Base-by-base conservation (phyloP, 1,284 basidiomycete genomes). In the Sporisorium scitamineum region DNA sequence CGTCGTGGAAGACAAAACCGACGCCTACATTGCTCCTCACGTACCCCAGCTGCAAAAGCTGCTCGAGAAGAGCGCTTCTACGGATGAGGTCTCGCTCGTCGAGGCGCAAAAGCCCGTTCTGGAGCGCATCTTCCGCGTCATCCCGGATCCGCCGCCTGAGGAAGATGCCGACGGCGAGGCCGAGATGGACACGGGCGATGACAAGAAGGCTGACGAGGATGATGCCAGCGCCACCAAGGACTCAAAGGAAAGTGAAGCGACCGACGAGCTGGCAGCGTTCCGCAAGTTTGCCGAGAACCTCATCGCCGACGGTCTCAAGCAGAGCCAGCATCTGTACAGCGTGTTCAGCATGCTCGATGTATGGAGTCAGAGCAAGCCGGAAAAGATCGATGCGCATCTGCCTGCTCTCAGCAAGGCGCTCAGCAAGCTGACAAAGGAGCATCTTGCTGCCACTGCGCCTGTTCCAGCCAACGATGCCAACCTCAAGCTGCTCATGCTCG, bases 311-410 rank as follows among this genome's bases (percentile, higher is more conserved):
- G 93, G 92, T 34, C 87, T 96, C n/a, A 89, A 90, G 56, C 91
- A 90, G 63, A 90, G 89, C 20, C 90, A 88, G n/a, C 89, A 90
- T 62, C 87, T 95, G 31, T 92, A 92, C 32, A 94, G 93, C 22
- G 91, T 92, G 16, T 88, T 99, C 48, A 89, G 94, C 70, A 92
- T 99, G 88, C 88, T 99, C 59, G 92, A 93, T 83, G 93, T 94
- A 0, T 92, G 96, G 80, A 91, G 95, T n/a, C 90, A 93, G 78
- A 90, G 91, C 32, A 89, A 91, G 26, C 93, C 94, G 0, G 92
- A 94, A 81, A 91, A 78, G 70, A 90, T 96, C 53, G 95, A 99
- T 78, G 88, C 89, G 0, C 95, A 96, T 86, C 88, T 92, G 37
- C 87, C 89, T 2, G 88, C 90, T 11, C 88, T 98, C 14, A 91